Conservation (phyloP, 179 eudicot species). For the Drosera spatulata region DNA sequence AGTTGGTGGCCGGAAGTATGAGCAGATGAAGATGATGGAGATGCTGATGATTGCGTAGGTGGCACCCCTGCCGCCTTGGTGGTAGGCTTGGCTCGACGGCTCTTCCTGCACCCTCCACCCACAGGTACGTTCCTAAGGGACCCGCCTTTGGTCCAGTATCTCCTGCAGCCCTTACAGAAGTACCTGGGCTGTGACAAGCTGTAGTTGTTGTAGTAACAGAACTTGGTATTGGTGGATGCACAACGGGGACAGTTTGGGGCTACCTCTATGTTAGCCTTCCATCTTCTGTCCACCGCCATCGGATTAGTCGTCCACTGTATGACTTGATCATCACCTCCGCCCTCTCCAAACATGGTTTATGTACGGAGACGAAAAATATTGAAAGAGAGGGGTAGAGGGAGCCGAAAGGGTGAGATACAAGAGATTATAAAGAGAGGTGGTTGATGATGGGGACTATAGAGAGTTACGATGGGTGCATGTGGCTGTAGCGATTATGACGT, state of each 20-base stretch:
- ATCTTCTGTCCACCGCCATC: constrained; percentile 35
- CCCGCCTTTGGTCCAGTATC: constrained; percentile 95
- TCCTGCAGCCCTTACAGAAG: constrained; percentile 76
- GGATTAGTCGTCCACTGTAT: constrained; percentile 33
- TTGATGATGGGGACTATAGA: not conserved
- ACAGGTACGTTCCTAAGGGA: constrained; percentile 57
- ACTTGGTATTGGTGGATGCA: constrained; percentile 81
- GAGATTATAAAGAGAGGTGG: not conserved
- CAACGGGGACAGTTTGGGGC: constrained; percentile 94
- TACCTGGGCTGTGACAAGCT: constrained; percentile 87
- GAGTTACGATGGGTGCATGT: not conserved
- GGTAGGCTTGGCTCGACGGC: constrained; percentile 39
- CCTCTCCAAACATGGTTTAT: constrained; percentile 14
- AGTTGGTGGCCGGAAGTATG: constrained; percentile 8
- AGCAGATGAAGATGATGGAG: not conserved
- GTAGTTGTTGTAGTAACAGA: constrained; percentile 92
- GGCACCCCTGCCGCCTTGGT: constrained; percentile 4
- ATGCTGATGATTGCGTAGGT: not conserved
- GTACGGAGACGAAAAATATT: not conserved
- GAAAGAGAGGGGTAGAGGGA: constrained; percentile 4
- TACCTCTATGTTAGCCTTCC: constrained; percentile 38
- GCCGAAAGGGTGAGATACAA: not conserved
- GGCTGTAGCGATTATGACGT: constrained; percentile 14
- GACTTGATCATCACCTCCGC: constrained; percentile 16
- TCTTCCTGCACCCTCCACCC: constrained; percentile 31